These are phyloP conservation scores for Parietaria judaica DNA, from an alignment of 306 rosid species.

Conservation along the genomic window DNA sequence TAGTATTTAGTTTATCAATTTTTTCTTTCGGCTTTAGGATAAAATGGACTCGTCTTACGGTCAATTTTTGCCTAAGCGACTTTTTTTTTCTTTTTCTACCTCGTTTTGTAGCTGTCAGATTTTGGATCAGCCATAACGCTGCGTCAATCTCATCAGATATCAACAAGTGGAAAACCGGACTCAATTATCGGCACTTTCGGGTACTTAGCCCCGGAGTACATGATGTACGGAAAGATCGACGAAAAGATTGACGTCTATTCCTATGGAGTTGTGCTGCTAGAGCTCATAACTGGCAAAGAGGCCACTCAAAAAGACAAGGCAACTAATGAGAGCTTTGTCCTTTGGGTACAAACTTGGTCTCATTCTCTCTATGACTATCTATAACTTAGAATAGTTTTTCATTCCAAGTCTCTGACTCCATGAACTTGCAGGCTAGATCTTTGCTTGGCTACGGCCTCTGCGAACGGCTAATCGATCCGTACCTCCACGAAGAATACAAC, in stretches of 20 bases:
- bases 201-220: slow-evolving; percentile 38
- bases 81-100: background rate
- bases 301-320: slow-evolving; percentile 31
- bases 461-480: slow-evolving; percentile 33
- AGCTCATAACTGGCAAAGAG: slow-evolving; percentile 44
- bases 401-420: background rate
- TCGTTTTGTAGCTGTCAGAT: slow-evolving; percentile 29
- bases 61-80: too few relatives aligned
- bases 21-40: too few relatives aligned
- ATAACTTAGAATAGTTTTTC: background rate
- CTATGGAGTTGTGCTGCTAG: slow-evolving; percentile 43
- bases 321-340: slow-evolving; percentile 33
- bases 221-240: slow-evolving; percentile 39
- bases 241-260: slow-evolving; percentile 48
- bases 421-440: slow-evolving; percentile 37
- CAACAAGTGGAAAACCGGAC: slow-evolving; percentile 11
- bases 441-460: slow-evolving; percentile 26
- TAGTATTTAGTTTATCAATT: too few relatives aligned
- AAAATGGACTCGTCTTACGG: too few relatives aligned
- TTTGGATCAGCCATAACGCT: slow-evolving; percentile 36
- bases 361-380: background rate
- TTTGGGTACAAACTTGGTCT: slow-evolving; percentile 25
- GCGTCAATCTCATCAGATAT: slow-evolving; percentile 16
- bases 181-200: slow-evolving; percentile 37
- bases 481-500: slow-evolving; percentile 26